Evolutionary conservation across 2,329 filamentous ascomycete genomes (phyloP).

Genomic region (Sporothrix phasma): DNA sequence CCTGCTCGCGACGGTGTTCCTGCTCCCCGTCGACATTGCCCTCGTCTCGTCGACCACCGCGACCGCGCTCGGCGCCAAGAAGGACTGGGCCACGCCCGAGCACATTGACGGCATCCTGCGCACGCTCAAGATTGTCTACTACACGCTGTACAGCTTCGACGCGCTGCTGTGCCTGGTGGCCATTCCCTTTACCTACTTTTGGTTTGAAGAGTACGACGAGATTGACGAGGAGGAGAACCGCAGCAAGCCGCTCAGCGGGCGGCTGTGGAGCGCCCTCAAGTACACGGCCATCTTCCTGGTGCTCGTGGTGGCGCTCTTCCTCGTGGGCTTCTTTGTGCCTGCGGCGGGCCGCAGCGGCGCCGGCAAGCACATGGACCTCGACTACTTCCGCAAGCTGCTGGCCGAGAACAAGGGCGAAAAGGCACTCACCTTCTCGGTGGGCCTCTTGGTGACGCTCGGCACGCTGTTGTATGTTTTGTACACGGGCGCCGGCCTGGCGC

Average conservation of each 20-base stretch:
- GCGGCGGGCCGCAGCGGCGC: constrained; percentile 52
- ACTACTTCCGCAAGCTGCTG: constrained; percentile 82
- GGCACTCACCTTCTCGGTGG: constrained; percentile 79
- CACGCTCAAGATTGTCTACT: constrained; percentile 83
- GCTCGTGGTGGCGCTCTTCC: constrained; percentile 71
- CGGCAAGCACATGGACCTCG: constrained; percentile 65
- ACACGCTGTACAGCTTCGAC: constrained; percentile 84
- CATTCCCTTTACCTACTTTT: constrained; percentile 95
- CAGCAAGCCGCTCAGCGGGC: constrained; percentile 46
- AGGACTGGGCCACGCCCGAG: constrained; percentile 85
- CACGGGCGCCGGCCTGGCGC: constrained; percentile 76
- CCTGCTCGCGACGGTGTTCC: constrained; percentile 80
- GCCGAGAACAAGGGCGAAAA: constrained; percentile 85
- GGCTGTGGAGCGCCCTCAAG: constrained; percentile 76
- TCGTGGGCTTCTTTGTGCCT: constrained; percentile 90
- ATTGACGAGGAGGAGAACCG: constrained; percentile 71
- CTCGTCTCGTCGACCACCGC: constrained; percentile 82
- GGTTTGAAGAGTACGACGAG: constrained; percentile 95
- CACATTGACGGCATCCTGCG: constrained; percentile 67
- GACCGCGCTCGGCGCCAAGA: constrained; percentile 67
- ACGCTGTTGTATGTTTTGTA: constrained; percentile 81
- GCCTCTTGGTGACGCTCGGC: constrained; percentile 78
- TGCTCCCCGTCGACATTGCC: constrained; percentile 91
- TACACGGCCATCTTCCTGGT: constrained; percentile 81
- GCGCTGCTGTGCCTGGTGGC: constrained; percentile 79